Evolutionary conservation across 2,329 filamentous ascomycete genomes (phyloP), one percentile per base, ranked within the genome.

Genomic region (Hypoxylon sp.): DNA sequence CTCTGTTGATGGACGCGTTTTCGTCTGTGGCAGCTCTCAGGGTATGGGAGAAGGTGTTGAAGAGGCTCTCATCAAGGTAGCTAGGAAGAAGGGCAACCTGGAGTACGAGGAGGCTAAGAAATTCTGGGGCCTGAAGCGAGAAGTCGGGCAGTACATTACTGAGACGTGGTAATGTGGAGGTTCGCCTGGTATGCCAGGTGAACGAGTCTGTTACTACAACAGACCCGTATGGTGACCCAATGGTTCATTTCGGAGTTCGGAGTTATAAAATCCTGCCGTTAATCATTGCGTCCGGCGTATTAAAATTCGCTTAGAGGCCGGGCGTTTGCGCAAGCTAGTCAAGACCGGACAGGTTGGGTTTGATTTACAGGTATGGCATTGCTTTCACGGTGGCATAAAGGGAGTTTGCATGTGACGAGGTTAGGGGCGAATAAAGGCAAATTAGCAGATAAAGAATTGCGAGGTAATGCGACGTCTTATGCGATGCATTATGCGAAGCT

Each of bases 41-140:
- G 96, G 96, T 62, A 99, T 99, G 96, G 96, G 96, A 65, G 96
- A 98, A 80, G 96, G 96, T 48, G 96, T 99, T 2, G 92, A 98
- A 78, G 86, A 90, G 50, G 93, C 95, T 0, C 85, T 99, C 13
- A 85, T 98, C 25, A 92, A 97, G 69, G 94, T 98, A 0, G 93
- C 94, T 56, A 97, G 97, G 91, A 85, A 90, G 72, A 98, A 97
- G 85, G 96, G 95, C 10, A 94, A 94, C 75, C 82, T 99, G 56
- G 91, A 93, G 77, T 84, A 86, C 21, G 90, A 94, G 32, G 93
- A 97, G 78, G 95, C 96, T 2, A 85, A 87, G 77, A 89, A 91
- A 70, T 99, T 98, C 79, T 98, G 96, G 96, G 83, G 90, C 49
- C 86, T 93, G 74, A 98, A 98, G 89, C 95, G 92, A 84, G 91